phyloP scores from a whole-genome alignment of 495 filamentous ascomycete species.

The Tuber umbilicatum region DNA sequence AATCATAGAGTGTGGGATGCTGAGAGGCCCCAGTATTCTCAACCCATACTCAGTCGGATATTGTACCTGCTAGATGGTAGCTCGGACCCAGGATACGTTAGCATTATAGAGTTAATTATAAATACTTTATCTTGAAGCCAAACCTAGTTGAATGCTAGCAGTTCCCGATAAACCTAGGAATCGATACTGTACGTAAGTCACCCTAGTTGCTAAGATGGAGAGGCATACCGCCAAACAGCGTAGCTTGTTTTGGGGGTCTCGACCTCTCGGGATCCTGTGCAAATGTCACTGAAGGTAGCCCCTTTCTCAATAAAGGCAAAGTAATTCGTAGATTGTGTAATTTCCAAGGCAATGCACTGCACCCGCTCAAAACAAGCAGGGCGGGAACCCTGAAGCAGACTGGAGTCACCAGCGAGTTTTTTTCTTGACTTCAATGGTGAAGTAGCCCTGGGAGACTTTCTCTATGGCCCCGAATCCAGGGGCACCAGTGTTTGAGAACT shows the following conservation, averaged over 20 bases:
- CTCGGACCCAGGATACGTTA: conserved; percentile 49
- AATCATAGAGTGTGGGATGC: not conserved
- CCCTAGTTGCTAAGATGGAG: not conserved
- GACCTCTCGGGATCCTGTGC: conserved; percentile 57
- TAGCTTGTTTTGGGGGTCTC: conserved; percentile 50
- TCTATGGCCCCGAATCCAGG: conserved; percentile 20
- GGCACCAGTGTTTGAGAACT: conserved; percentile 7
- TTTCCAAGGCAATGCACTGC: conserved; percentile 19
- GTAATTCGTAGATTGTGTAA: conserved; percentile 51
- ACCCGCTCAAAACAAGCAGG: not conserved
- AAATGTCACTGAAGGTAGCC: conserved; percentile 54
- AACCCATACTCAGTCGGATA: conserved; percentile 57
- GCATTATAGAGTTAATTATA: not conserved
- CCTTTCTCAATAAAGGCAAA: conserved; percentile 51
- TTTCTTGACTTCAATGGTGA: conserved; percentile 20
- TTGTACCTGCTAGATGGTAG: conserved; percentile 54
- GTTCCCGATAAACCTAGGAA: not conserved
- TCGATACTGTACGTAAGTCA: not conserved
- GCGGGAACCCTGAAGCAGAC: not conserved
- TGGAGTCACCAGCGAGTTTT: not conserved
- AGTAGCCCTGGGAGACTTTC: conserved; percentile 21
- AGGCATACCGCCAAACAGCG: conserved; percentile 48
- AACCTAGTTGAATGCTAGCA: conserved; percentile 13
- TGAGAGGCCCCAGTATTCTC: conserved; percentile 49
- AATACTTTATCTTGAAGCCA: not conserved